Conservation (phyloP, 345 rosid species). For the Euphorbia peplus region DNA sequence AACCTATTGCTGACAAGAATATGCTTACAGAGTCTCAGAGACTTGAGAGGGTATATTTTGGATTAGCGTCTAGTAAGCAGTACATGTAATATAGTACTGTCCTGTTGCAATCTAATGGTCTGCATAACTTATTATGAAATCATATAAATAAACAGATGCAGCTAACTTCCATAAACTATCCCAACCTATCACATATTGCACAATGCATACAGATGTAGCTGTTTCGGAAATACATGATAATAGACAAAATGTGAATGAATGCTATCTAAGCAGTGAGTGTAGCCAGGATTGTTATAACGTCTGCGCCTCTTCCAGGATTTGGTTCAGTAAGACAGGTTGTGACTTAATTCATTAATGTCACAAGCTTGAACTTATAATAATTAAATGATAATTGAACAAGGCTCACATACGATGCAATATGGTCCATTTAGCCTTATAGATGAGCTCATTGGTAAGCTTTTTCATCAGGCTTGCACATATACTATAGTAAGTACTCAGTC, state of each 20-base stretch:
- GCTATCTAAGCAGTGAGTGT: not conserved
- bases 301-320: not conserved
- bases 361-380: not conserved
- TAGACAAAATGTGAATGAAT: not conserved
- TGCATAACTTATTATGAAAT: not conserved
- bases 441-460: not conserved
- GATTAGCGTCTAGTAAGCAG: not conserved
- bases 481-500: not conserved
- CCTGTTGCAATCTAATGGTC: not conserved
- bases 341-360: not conserved
- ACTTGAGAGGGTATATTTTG: not conserved
- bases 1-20: not conserved
- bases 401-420: not conserved
- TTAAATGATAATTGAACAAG: not conserved
- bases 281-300: not conserved
- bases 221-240: not conserved
- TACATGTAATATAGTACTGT: not conserved
- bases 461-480: not conserved
- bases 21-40: not conserved
- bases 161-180: not conserved
- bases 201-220: not conserved
- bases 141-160: not conserved
- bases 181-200: not conserved
- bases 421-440: not conserved
- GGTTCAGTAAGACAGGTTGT: not conserved